Conservation (phyloP, 2,329 filamentous ascomycete genomes). For the Fusarium torreyae region DNA sequence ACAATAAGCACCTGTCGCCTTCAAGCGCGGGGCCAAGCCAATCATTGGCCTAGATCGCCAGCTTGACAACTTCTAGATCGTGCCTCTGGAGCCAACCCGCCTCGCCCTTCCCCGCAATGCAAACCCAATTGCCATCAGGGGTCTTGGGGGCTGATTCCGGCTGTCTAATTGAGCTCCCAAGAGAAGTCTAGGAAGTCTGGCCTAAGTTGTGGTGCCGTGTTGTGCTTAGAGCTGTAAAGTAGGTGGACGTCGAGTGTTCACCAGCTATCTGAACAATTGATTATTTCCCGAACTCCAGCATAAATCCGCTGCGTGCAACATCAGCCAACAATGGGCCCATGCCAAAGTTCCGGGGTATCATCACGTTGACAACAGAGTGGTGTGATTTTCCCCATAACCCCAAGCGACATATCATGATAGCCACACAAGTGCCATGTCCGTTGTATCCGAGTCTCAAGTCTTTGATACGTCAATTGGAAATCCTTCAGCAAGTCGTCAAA, state of each 20-base stretch:
- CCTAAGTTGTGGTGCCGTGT: background rate
- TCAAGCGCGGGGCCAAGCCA: conserved; percentile 37
- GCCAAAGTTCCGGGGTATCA: conserved; percentile 14
- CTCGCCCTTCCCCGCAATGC: conserved; percentile 23
- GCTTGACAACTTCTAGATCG: conserved; percentile 27
- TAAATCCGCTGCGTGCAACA: conserved; percentile 3
- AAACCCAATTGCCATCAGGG: conserved; percentile 43
- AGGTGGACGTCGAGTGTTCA: conserved; percentile 3
- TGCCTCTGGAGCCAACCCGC: conserved; percentile 11
- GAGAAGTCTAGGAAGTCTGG: conserved; percentile 7
- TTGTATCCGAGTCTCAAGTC: conserved; percentile 19
- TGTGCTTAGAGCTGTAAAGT: conserved; percentile 17
- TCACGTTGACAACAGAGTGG: conserved; percentile 34
- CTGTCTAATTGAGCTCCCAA: conserved; percentile 2
- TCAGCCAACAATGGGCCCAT: conserved; percentile 36
- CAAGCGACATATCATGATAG: conserved; percentile 31
- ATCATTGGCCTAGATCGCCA: conserved; percentile 32
- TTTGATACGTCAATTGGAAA: conserved; percentile 25
- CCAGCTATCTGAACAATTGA: conserved; percentile 11
- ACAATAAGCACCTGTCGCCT: conserved; percentile 32
- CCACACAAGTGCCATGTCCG: conserved; percentile 36
- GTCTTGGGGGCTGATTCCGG: conserved; percentile 28
- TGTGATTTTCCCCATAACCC: conserved; percentile 30
- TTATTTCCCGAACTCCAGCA: background rate
- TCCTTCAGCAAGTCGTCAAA: conserved; percentile 5